These are phyloP conservation scores for Suhomyces vadensis DNA, from an alignment of 805 yeast genomes.

Conservation along the genomic window DNA sequence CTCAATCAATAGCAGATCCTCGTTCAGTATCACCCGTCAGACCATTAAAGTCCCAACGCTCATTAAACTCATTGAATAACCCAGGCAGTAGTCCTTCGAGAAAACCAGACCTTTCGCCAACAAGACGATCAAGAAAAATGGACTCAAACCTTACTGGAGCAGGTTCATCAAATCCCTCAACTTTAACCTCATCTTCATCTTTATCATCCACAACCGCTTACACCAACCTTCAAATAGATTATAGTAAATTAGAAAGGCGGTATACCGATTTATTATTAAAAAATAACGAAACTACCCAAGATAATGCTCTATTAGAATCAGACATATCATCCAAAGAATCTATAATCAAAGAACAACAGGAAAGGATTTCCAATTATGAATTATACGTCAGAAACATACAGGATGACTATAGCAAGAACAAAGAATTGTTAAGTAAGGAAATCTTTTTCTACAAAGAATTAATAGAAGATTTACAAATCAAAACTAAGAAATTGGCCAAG, in stretches of 20 bases:
- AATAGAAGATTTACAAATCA: constrained; percentile 32
- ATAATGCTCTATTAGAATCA: constrained; percentile 31
- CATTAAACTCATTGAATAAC: constrained; percentile 15
- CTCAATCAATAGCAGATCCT: constrained; percentile 8
- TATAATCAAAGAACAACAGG: constrained; percentile 29
- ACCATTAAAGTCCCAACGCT: constrained; percentile 15
- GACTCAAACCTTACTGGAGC: neutral
- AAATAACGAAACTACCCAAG: constrained; percentile 25
- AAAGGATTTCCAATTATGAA: constrained; percentile 28
- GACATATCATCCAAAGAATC: constrained; percentile 28
- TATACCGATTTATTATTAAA: constrained; percentile 35
- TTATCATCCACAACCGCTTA: constrained; percentile 4
- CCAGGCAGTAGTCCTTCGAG: constrained; percentile 9
- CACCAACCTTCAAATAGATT: constrained; percentile 13
- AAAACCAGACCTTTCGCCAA: constrained; percentile 1
- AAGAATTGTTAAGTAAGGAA: constrained; percentile 32
- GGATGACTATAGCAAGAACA: constrained; percentile 28
- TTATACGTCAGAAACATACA: constrained; percentile 27
- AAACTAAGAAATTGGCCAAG: constrained; percentile 20
- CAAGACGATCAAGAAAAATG: constrained; percentile 5
- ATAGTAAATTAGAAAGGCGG: constrained; percentile 20
- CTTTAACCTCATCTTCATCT: neutral
- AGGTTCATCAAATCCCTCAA: neutral
- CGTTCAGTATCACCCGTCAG: neutral
- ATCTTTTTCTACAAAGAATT: constrained; percentile 32